Evolutionary conservation across 1,139 yeast species (phyloP), one percentile per base, ranked within the genome.

Genomic region (Kodamaea sp.): DNA sequence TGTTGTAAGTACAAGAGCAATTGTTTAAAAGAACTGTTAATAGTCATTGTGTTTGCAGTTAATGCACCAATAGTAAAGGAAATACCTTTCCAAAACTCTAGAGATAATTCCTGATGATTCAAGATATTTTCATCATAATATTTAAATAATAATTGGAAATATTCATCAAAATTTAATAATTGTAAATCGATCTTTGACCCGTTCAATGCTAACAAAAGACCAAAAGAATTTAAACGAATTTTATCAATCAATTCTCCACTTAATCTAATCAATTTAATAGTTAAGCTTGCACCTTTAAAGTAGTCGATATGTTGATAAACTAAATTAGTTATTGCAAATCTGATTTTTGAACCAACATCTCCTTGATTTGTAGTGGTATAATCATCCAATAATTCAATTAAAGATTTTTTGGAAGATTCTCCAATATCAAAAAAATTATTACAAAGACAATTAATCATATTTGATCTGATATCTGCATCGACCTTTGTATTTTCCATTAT

Each of bases 301-400:
- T 15, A 6, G 42, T 9, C 39, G 32, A 23, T 38, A 47, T 72
- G 68, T 3, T 49, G 36, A 1, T 47, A 41, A 7, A 82, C 54
- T 4, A 78, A 54, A 7, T 54, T 44, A 6, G 83, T 58, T 1
- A 80, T 65, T 0, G 80, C 72, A 2, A 57, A 50, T 37, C 97
- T 67, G 1, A 88, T 75, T 55, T 80, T 75, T 29, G 88, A 78
- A 2, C 97, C 97, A 9, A 83, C 86, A 58, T 84, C 92, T 11
- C 92, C 92, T 55, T 79, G 84, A 37, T 76, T 78, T 0, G 88
- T 80, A 3, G 72, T 62, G 0, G 89, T 79, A 50, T 83, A 82
- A 48, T 84, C 90, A 47, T 80, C 79, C 31, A 83, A 57, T 32
- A 70, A 63, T 6, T 8, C 29, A 22, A 22, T 8, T 7, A 38